Conservation (phyloP, 148 eudicot species). For the Bassia scoparia region DNA sequence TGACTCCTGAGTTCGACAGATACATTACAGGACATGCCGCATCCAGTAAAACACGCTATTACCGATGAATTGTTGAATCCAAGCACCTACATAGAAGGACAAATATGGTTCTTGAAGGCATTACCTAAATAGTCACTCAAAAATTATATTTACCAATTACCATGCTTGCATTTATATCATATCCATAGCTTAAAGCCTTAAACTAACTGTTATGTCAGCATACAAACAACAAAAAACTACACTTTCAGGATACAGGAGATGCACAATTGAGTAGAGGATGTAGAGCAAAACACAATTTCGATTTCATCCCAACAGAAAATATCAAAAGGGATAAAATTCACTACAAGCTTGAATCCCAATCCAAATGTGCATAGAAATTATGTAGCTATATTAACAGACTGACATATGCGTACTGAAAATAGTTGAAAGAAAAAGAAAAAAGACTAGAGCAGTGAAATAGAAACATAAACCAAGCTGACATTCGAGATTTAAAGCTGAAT, state of each 20-base stretch:
- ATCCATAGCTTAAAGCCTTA: background rate
- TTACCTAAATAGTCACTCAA: too few relatives aligned
- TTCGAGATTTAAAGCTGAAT: background rate
- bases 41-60: background rate
- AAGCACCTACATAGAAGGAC: constrained; percentile 13
- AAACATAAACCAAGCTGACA: background rate
- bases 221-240: background rate
- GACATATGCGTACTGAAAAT: too few relatives aligned
- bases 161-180: too few relatives aligned
- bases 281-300: background rate
- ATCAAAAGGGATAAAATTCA: too few relatives aligned
- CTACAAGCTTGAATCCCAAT: background rate
- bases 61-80: background rate
- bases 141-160: too few relatives aligned
- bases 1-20: background rate
- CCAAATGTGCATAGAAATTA: background rate
- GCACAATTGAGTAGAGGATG: background rate
- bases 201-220: background rate
- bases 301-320: background rate
- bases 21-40: background rate
- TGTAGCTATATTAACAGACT: background rate
- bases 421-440: too few relatives aligned
- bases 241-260: background rate
- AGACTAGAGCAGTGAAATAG: background rate
- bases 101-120: background rate